Conservation (phyloP, 2,329 filamentous ascomycete species). For the Cladosporium velox region DNA sequence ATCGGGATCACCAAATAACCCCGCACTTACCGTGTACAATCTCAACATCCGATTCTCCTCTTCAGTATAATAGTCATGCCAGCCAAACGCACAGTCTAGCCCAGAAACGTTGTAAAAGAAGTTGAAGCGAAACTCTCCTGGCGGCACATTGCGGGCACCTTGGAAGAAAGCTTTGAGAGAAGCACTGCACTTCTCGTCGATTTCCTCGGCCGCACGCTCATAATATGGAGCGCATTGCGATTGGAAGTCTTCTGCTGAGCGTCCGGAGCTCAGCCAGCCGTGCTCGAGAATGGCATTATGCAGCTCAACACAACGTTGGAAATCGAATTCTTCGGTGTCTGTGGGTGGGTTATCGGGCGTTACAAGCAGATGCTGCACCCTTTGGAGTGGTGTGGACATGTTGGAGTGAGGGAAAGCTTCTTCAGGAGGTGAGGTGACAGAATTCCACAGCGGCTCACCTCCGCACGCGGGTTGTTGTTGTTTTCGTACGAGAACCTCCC, state of each 20-base stretch:
- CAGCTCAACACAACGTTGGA: slow-evolving; percentile 21
- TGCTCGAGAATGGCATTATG: slow-evolving; percentile 27
- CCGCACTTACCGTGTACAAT: slow-evolving; percentile 15
- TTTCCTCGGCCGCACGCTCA: slow-evolving; percentile 3
- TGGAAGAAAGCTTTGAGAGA: slow-evolving; percentile 22
- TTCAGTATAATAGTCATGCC: slow-evolving; percentile 5
- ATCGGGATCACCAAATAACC: slow-evolving; percentile 19
- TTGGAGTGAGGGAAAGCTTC: background rate
- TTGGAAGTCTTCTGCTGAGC: slow-evolving; percentile 18
- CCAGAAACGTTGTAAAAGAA: slow-evolving; percentile 24
- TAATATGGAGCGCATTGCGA: slow-evolving; percentile 11
- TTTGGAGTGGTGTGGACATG: slow-evolving; percentile 15
- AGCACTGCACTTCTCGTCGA: slow-evolving; percentile 12
- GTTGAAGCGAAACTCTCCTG: slow-evolving; percentile 1
- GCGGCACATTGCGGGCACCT: slow-evolving; percentile 15
- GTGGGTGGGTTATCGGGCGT: slow-evolving; percentile 22
- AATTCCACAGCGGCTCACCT: background rate
- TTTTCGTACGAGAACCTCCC: too few relatives aligned
- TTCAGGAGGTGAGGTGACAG: background rate
- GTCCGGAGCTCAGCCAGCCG: slow-evolving; percentile 22
- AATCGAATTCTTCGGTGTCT: slow-evolving; percentile 21
- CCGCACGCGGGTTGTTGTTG: too few relatives aligned
- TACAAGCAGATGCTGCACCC: slow-evolving; percentile 23
- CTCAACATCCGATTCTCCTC: slow-evolving; percentile 10
- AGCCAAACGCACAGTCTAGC: slow-evolving; percentile 9